phyloP scores from a whole-genome alignment of 345 rosid species.

The Trapa bicornis region DNA sequence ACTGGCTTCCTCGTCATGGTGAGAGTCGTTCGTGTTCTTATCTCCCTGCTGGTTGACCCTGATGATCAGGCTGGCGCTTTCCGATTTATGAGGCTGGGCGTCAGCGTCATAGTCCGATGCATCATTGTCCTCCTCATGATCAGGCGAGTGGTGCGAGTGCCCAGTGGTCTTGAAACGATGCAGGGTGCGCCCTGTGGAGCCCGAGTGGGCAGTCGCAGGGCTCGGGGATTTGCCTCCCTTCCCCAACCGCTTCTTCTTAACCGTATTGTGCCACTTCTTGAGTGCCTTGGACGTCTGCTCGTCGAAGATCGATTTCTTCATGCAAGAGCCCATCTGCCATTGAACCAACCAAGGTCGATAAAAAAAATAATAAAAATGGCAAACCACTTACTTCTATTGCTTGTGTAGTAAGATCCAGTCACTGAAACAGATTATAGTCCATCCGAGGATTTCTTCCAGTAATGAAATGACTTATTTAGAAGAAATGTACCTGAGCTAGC shows the following conservation, averaged over 20 bases:
- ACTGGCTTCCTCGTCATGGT: conserved; percentile 15
- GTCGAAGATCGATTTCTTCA: conserved; percentile 87
- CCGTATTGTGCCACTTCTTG: conserved; percentile 83
- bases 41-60: conserved; percentile 26
- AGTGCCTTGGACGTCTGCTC: conserved; percentile 90
- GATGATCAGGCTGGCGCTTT: conserved; percentile 21
- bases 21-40: conserved; percentile 16
- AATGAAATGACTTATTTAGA: neutral
- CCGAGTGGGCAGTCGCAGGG: conserved; percentile 18
- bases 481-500: conserved; percentile 63
- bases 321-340: conserved; percentile 58
- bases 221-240: conserved; percentile 44
- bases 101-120: conserved; percentile 55
- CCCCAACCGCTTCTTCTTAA: conserved; percentile 44
- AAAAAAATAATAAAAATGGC: conserved; percentile 1
- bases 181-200: conserved; percentile 24
- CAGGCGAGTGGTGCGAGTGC: conserved; percentile 35
- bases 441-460: neutral
- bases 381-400: neutral
- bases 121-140: conserved; percentile 33
- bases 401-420: too few relatives aligned
- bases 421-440: neutral
- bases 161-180: conserved; percentile 75
- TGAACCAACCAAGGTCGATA: neutral
- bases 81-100: conserved; percentile 32